phyloP scores from a whole-genome alignment of 108 stramenopile genomes.

The Conticribra weissflogii region DNA sequence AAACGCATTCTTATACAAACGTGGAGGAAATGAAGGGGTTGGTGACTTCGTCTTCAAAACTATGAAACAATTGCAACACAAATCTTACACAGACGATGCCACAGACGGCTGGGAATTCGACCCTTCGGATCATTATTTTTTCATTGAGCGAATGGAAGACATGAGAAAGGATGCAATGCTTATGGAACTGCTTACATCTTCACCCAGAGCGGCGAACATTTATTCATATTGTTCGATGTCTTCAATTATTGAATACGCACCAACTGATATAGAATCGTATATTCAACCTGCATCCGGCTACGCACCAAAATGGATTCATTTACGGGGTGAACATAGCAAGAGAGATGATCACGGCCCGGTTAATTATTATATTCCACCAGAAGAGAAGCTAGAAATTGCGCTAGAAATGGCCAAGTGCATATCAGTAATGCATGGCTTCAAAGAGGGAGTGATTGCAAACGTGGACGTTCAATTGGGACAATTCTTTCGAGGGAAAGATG shows the following conservation, averaged over 20 bases:
- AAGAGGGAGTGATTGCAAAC: constrained; percentile 63
- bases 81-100: constrained; percentile 6
- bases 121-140: constrained; percentile 36
- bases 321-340: constrained; percentile 2
- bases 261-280: constrained; percentile 54
- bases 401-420: constrained; percentile 72
- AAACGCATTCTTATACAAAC: constrained; percentile 52
- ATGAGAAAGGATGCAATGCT: constrained; percentile 81
- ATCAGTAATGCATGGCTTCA: constrained; percentile 70
- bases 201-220: constrained; percentile 69
- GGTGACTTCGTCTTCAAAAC: constrained; percentile 50
- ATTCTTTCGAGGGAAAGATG: constrained; percentile 55
- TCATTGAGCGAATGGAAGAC: constrained; percentile 35
- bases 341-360: constrained; percentile 17
- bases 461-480: constrained; percentile 73
- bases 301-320: constrained; percentile 16
- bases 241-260: constrained; percentile 56
- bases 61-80: constrained; percentile 35
- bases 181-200: constrained; percentile 68
- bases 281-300: constrained; percentile 41
- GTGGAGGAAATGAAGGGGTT: not conserved
- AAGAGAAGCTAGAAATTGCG: constrained; percentile 60
- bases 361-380: constrained; percentile 52
- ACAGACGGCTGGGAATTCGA: constrained; percentile 33
- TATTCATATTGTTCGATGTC: constrained; percentile 75